phyloP scores from a whole-genome alignment of 2,329 filamentous ascomycete genomes.

The Endoconidiophora laricicola region DNA sequence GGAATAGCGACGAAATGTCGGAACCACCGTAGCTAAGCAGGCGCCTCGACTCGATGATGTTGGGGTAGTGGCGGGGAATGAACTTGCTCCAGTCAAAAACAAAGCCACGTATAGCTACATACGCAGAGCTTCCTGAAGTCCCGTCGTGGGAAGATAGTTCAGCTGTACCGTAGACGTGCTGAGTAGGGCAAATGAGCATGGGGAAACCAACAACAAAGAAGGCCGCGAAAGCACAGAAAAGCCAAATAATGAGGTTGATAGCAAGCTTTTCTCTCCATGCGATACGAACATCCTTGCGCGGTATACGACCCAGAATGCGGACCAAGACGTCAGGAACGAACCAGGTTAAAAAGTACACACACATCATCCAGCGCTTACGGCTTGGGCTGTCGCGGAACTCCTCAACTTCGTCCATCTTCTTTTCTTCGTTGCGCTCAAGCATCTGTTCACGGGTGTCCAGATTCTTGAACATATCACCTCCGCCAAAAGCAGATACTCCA shows the following conservation, averaged over 20 bases:
- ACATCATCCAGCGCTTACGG: slow-evolving; percentile 78
- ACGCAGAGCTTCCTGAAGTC: slow-evolving; percentile 46
- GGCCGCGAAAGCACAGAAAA: slow-evolving; percentile 55
- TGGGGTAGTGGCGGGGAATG: slow-evolving; percentile 62
- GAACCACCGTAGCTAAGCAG: slow-evolving; percentile 64
- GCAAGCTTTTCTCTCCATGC: slow-evolving; percentile 96
- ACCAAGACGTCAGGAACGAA: slow-evolving; percentile 75
- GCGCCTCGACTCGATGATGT: slow-evolving; percentile 37
- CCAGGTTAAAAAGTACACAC: slow-evolving; percentile 74
- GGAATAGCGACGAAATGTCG: slow-evolving; percentile 81
- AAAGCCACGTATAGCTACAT: slow-evolving; percentile 69
- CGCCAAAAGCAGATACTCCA: slow-evolving; percentile 76
- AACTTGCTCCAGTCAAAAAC: slow-evolving; percentile 72
- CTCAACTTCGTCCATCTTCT: slow-evolving; percentile 79
- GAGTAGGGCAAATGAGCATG: slow-evolving; percentile 72
- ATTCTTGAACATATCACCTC: slow-evolving; percentile 95
- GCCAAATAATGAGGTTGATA: slow-evolving; percentile 96
- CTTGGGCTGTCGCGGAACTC: slow-evolving; percentile 59
- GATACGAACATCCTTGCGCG: slow-evolving; percentile 76
- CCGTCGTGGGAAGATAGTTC: slow-evolving; percentile 65
- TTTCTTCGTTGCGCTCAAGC: slow-evolving; percentile 86
- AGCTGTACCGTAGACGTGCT: slow-evolving; percentile 65
- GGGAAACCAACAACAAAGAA: slow-evolving; percentile 92
- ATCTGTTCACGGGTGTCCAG: slow-evolving; percentile 86
- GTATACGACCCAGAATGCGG: slow-evolving; percentile 62